Base-by-base conservation (phyloP, 1,284 basidiomycete genomes). In the Mycosarcoma maydis region DNA sequence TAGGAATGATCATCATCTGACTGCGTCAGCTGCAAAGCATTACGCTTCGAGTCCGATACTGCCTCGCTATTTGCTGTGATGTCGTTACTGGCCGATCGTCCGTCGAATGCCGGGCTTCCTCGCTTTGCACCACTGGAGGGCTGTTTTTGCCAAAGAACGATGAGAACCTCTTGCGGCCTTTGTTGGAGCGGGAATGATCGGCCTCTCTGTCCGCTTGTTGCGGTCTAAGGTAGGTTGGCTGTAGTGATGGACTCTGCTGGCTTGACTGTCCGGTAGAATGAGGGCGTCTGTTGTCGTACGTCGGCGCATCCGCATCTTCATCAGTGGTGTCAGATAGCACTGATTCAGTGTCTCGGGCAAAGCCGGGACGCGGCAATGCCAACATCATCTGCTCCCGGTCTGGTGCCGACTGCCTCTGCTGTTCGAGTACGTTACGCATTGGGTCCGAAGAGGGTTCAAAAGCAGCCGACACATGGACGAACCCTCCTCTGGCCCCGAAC, bases 271-370 rank as follows among this genome's bases (percentile, higher is more conserved):
- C 29, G 9, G 9, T 30, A 8, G 29, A 30, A 14, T 30, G n/a
- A n/a, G n/a, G n/a, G n/a, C n/a, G n/a, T n/a, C n/a, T n/a, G n/a
- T n/a, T n/a, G n/a, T n/a, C n/a, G n/a, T n/a, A n/a, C n/a, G n/a
- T n/a, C n/a, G 34, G 50, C 6, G 46, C 66, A 26, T 69, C 59
- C 5, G 46, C 66, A 24, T 69, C 66, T 48, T 69, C 66, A 33
- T 69, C 66, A 1, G 66, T 69, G 3, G 66, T 69, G 33, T 69
- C 59, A 2, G 66, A 69, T 1, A 69, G 50, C 13, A 69, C 39
- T n/a, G 66, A 69, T 22, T 69, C 66, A 14, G 46, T 24, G 5
- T 69, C 59, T 33, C 59, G 41, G 0, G 55, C 48, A 42, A 69
- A 69, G 1, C 66, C 66, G 19, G 66, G 66, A 13, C 59, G 54